phyloP scores from a whole-genome alignment of 2,329 filamentous ascomycete genomes.

The Colletotrichum sp. region DNA sequence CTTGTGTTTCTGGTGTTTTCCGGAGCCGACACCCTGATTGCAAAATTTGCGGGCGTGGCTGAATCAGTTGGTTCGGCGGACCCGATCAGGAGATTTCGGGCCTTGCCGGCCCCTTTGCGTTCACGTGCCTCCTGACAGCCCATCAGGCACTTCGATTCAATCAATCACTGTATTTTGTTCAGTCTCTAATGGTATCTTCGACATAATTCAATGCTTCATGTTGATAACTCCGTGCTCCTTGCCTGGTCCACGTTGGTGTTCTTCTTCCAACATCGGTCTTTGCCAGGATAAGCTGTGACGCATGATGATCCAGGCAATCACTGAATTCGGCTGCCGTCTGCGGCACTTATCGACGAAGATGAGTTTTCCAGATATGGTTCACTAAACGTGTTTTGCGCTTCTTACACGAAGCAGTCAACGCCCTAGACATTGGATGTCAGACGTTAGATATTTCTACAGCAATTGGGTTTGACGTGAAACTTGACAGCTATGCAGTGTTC shows the following conservation, averaged over 20 bases:
- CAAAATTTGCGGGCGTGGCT: not conserved
- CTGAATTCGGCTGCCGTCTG: no score
- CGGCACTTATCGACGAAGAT: no score
- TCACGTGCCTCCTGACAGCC: not conserved
- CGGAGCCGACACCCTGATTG: not conserved
- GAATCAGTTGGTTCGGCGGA: not conserved
- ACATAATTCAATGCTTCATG: rapidly evolving
- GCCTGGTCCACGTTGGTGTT: no score
- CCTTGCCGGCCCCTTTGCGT: not conserved
- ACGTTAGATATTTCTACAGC: not conserved
- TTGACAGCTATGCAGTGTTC: not conserved
- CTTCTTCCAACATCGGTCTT: no score
- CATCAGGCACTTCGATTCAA: rapidly evolving
- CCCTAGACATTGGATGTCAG: rapidly evolving
- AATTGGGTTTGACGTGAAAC: not conserved
- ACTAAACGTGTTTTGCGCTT: rapidly evolving
- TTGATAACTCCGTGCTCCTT: no score
- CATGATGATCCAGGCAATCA: no score
- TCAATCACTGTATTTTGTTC: rapidly evolving
- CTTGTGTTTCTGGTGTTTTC: not conserved
- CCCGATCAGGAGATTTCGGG: conserved; percentile 1
- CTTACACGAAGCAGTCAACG: rapidly evolving
- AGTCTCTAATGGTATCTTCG: not conserved
- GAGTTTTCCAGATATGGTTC: no score
- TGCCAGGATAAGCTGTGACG: no score